Base-by-base conservation (phyloP, 495 filamentous ascomycete species). In the Aspergillus affinis region DNA sequence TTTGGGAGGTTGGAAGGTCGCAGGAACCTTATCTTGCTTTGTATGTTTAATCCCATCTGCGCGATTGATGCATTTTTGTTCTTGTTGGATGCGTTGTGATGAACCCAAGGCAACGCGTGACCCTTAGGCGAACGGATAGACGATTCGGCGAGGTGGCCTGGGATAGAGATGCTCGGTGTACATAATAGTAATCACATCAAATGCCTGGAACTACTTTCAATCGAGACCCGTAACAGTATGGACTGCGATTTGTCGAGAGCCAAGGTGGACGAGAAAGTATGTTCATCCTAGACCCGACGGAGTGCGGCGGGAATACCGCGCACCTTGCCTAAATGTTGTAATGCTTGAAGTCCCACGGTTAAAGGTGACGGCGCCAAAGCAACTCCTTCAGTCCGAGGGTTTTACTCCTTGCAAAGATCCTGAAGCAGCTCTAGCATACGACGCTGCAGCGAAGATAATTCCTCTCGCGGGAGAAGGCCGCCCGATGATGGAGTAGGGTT, bases 351-450 rank as follows among this genome's bases (percentile, higher is more conserved):
- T n/a, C 13, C 36, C 9, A 32, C 29, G 1, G 10, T 6, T 4
- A 6, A 32, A 10, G 6, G 29, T 32, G 10, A 10, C 10, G 29
- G 2, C 29, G 29, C 1, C 10, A 7, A 32, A 18, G 19, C n/a
- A n/a, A 19, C n/a, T 9, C 4, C 46, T 26, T 41, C 7, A 48
- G 41, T 2, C 36, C 45, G 13, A 29, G 13, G 32, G 23, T 51
- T 15, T 73, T 59, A 78, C 48, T 82, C 81, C 52, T 71, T 75
- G 61, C 83, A 88, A 55, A 88, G 71, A 70, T 88, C 86, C 69
- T 86, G 75, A 52, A 90, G 69, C 48, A 90, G 67, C 36, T 77
- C 80, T 48, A 91, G 63, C 77, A 90, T 87, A 60, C 81, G 80
- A 49, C 73, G 76, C 63, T 86, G 80, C 59, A 90, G 67, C 44